phyloP scores from a whole-genome alignment of 768 basidiomycete genomes.

The Xerocomus spinulosus region DNA sequence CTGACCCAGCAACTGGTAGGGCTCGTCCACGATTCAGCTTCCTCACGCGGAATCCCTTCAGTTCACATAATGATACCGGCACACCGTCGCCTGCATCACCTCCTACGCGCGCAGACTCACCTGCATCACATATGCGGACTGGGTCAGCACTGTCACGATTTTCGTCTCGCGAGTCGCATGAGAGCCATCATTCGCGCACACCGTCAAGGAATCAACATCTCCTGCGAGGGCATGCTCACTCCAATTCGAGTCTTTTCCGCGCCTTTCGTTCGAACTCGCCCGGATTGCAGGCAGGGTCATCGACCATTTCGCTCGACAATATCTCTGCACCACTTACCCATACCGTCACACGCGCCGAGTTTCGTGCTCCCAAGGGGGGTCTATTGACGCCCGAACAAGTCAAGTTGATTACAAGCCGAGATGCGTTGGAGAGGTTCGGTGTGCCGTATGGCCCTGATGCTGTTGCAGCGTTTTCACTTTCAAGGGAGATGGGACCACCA shows the following conservation, averaged over 20 bases:
- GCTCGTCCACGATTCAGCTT: slow-evolving; percentile 47
- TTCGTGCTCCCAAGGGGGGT: slow-evolving; percentile 51
- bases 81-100: slow-evolving; percentile 9
- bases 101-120: slow-evolving; percentile 20
- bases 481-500: slow-evolving; percentile 39
- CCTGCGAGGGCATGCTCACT: slow-evolving; percentile 37
- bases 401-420: slow-evolving; percentile 63
- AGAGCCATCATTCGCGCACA: slow-evolving; percentile 20
- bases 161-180: slow-evolving; percentile 22
- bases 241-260: slow-evolving; percentile 30
- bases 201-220: slow-evolving; percentile 28
- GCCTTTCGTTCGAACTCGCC: slow-evolving; percentile 40
- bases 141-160: slow-evolving; percentile 21
- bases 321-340: slow-evolving; percentile 77
- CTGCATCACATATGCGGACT: slow-evolving; percentile 7
- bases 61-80: slow-evolving; percentile 22
- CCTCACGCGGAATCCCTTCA: slow-evolving; percentile 37
- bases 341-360: slow-evolving; percentile 66
- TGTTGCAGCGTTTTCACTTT: slow-evolving; percentile 50
- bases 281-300: slow-evolving; percentile 47
- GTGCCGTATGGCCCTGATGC: slow-evolving; percentile 75
- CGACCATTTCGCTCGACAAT: slow-evolving; percentile 63
- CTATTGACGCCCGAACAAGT: slow-evolving; percentile 49
- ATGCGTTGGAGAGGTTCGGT: slow-evolving; percentile 64
- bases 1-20: background rate